Evolutionary conservation across 2,329 filamentous ascomycete genomes (phyloP).

Genomic region (Stachybotrys elegans): DNA sequence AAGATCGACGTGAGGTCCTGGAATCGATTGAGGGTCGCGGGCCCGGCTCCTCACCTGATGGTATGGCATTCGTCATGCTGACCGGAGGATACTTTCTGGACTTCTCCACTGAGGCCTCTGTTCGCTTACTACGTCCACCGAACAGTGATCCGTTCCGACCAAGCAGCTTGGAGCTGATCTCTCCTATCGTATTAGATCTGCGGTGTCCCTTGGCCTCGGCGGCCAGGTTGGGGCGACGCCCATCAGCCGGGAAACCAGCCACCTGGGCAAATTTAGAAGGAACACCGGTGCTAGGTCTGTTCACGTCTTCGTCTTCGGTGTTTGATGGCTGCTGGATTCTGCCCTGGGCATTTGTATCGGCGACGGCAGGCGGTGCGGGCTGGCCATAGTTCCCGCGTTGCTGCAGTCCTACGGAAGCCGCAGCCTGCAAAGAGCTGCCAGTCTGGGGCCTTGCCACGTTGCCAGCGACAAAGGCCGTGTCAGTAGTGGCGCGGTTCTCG

Average conservation of each 20-base stretch:
- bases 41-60: constrained; percentile 47
- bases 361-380: constrained; percentile 80
- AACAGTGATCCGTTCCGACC: constrained; percentile 80
- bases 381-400: constrained; percentile 73
- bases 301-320: constrained; percentile 61
- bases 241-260: constrained; percentile 52
- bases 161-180: constrained; percentile 78
- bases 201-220: constrained; percentile 53
- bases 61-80: constrained; percentile 75
- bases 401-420: constrained; percentile 57
- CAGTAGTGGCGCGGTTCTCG: constrained; percentile 31
- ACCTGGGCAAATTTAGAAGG: constrained; percentile 55
- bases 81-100: constrained; percentile 78
- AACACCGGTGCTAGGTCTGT: constrained; percentile 57
- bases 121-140: constrained; percentile 53
- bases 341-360: constrained; percentile 83
- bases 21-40: constrained; percentile 66
- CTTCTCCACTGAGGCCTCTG: constrained; percentile 52
- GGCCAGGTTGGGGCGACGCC: constrained; percentile 39
- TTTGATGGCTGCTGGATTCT: constrained; percentile 73
- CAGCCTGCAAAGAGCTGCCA: constrained; percentile 71
- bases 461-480: constrained; percentile 41
- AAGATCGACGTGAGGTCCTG: constrained; percentile 59
- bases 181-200: constrained; percentile 71
- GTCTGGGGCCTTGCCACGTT: constrained; percentile 64